These are phyloP conservation scores for Ogataea thermomethanolica DNA, from an alignment of 805 yeast genomes.

Conservation along the genomic window DNA sequence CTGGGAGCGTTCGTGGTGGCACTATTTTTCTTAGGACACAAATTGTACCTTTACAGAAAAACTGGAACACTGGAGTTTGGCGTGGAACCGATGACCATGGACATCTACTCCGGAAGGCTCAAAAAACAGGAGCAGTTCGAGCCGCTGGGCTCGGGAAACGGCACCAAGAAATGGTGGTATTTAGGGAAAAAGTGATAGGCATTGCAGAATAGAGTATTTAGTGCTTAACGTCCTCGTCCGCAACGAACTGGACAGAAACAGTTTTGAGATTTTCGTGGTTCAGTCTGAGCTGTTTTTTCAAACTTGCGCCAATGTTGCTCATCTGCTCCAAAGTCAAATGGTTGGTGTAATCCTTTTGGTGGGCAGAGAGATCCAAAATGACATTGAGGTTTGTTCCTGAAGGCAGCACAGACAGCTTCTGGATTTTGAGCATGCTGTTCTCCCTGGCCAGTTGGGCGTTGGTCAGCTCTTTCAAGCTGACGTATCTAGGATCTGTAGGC, in stretches of 20 bases:
- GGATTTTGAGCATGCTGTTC: conserved; percentile 32
- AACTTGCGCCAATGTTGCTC: conserved; percentile 27
- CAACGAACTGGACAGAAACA: conserved; percentile 33
- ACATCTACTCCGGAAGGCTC: conserved; percentile 17
- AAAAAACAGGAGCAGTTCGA: too few species aligned
- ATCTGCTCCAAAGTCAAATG: conserved; percentile 32
- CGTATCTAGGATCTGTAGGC: conserved; percentile 46
- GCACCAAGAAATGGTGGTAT: conserved; percentile 24
- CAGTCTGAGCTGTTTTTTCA: conserved; percentile 30
- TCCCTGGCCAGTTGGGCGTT: conserved; percentile 32
- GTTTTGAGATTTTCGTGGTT: conserved; percentile 35
- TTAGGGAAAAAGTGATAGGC: conserved; percentile 2
- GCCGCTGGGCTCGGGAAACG: conserved; percentile 35
- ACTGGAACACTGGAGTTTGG: conserved; percentile 15
- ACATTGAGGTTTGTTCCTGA: conserved; percentile 53
- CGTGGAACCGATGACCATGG: conserved; percentile 19
- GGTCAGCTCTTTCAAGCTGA: conserved; percentile 36
- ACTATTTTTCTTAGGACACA: conserved; percentile 42
- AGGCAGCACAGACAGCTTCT: conserved; percentile 44
- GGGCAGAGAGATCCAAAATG: conserved; percentile 31
- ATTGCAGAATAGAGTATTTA: conserved; percentile 5
- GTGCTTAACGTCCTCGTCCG: conserved; percentile 17
- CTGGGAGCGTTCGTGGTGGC: conserved; percentile 46
- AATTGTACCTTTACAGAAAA: conserved; percentile 23
- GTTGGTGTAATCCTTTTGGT: conserved; percentile 30